Percentiles rank a stretch among this genome's conserved stretches.
Evolutionary conservation across 805 yeast genomes (phyloP).

Genomic region (Wickerhamiella vanderwaltii): DNA sequence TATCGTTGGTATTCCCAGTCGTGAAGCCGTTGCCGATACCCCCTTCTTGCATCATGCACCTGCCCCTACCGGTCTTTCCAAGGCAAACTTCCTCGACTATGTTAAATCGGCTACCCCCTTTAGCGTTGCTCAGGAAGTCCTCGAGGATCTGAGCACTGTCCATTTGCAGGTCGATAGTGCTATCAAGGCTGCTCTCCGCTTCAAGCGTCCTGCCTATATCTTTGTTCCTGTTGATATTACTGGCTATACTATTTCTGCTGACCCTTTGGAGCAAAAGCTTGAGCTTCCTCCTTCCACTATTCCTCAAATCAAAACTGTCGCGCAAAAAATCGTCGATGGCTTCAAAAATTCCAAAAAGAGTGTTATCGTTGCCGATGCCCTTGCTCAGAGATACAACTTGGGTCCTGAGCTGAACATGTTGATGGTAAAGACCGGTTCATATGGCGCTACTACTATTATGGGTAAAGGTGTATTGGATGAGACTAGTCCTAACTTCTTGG

Average conservation of each 20-base stretch:
- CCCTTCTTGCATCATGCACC: constrained; percentile 31
- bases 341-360: constrained; percentile 48
- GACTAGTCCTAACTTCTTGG: constrained; percentile 48
- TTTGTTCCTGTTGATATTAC: constrained; percentile 65
- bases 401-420: constrained; percentile 36
- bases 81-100: constrained; percentile 58
- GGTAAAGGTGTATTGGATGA: constrained; percentile 71
- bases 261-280: constrained; percentile 29
- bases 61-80: constrained; percentile 27
- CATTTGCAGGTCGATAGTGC: constrained; percentile 57
- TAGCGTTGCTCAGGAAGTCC: constrained; percentile 43
- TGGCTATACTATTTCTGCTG: constrained; percentile 31
- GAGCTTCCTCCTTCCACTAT: constrained; percentile 15
- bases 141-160: constrained; percentile 37
- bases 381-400: constrained; percentile 40
- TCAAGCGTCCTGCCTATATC: constrained; percentile 70
- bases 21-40: constrained; percentile 29
- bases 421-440: constrained; percentile 38
- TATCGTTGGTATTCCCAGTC: constrained; percentile 65
- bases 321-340: constrained; percentile 35
- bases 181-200: constrained; percentile 39
- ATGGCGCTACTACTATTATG: constrained; percentile 48
- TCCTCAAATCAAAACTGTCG: constrained; percentile 24
- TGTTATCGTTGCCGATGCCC: constrained; percentile 56
- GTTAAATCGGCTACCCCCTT: constrained; percentile 46